Percentiles rank a stretch among this genome's conserved stretches.
These are phyloP conservation scores for Linum trigynum DNA, from an alignment of 345 rosid genomes.

Conservation along the genomic window DNA sequence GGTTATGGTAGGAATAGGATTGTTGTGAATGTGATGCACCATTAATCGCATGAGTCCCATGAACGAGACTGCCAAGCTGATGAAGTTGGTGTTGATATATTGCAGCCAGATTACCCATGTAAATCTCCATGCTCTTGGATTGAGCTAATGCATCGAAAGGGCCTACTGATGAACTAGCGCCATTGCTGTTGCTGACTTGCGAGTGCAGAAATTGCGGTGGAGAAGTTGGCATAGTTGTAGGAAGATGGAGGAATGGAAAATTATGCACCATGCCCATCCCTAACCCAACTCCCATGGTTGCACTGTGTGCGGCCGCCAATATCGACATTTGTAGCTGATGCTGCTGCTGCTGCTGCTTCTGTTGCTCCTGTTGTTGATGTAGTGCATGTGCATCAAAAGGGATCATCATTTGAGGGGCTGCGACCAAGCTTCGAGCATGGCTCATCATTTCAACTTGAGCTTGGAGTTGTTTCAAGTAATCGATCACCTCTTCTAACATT, in stretches of 20 bases:
- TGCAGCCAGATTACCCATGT: neutral
- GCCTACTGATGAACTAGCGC: neutral
- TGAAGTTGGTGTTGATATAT: neutral
- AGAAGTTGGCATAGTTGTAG: neutral
- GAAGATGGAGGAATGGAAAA: neutral
- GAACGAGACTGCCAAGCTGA: neutral
- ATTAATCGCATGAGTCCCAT: neutral
- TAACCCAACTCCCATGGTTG: neutral
- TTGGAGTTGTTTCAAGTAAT: slow-evolving; percentile 45
- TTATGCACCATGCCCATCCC: neutral
- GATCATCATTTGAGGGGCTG: neutral
- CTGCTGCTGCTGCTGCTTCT: slow-evolving; percentile 1
- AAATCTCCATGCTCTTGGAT: neutral
- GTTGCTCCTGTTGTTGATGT: too few relatives aligned
- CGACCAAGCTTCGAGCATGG: neutral
- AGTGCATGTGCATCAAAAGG: neutral
- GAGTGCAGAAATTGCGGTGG: neutral
- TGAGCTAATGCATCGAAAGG: neutral
- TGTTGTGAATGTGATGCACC: neutral
- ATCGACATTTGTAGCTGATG: neutral
- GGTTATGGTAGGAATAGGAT: neutral
- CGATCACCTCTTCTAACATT: slow-evolving; percentile 33
- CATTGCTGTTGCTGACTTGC: neutral
- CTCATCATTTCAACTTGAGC: slow-evolving; percentile 44
- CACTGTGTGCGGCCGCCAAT: neutral